Evolutionary conservation across 805 yeast genomes (phyloP).

Genomic region (Candida pseudofarinosa): DNA sequence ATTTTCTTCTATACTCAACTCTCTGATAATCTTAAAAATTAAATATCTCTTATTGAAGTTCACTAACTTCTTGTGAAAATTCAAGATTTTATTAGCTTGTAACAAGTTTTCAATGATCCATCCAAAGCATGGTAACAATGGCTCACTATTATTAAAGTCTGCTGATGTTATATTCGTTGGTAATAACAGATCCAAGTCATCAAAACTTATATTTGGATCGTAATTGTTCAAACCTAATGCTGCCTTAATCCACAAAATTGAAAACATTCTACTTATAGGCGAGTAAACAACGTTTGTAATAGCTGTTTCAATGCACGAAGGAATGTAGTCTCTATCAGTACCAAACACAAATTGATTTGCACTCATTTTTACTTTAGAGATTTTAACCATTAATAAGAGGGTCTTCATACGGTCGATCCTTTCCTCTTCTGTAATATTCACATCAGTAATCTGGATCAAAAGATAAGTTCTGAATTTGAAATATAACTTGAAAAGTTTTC

Average conservation of each 20-base stretch:
- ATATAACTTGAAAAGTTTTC: constrained; percentile 63
- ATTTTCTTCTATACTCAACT: constrained; percentile 34
- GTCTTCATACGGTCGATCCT: constrained; percentile 69
- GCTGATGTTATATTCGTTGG: constrained; percentile 22
- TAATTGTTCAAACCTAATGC: constrained; percentile 25
- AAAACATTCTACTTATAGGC: constrained; percentile 73
- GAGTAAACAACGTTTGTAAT: constrained; percentile 67
- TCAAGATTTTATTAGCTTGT: constrained; percentile 63
- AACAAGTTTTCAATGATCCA: constrained; percentile 82
- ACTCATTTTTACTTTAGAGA: constrained; percentile 64
- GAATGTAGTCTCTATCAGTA: constrained; percentile 42
- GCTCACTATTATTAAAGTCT: constrained; percentile 35
- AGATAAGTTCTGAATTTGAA: constrained; percentile 62
- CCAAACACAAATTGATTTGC: constrained; percentile 40
- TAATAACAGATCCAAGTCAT: constrained; percentile 27
- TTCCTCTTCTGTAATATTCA: constrained; percentile 50
- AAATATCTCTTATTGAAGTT: constrained; percentile 74
- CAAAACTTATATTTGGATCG: constrained; percentile 13
- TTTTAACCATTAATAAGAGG: constrained; percentile 59
- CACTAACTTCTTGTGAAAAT: constrained; percentile 63
- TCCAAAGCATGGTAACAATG: constrained; percentile 81
- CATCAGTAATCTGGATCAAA: constrained; percentile 59
- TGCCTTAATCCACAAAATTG: constrained; percentile 66
- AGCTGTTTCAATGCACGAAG: constrained; percentile 83
- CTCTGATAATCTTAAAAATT: constrained; percentile 35